These are phyloP conservation scores for Aspergillus felis DNA, from an alignment of 2,329 filamentous ascomycete species.

Conservation along the genomic window DNA sequence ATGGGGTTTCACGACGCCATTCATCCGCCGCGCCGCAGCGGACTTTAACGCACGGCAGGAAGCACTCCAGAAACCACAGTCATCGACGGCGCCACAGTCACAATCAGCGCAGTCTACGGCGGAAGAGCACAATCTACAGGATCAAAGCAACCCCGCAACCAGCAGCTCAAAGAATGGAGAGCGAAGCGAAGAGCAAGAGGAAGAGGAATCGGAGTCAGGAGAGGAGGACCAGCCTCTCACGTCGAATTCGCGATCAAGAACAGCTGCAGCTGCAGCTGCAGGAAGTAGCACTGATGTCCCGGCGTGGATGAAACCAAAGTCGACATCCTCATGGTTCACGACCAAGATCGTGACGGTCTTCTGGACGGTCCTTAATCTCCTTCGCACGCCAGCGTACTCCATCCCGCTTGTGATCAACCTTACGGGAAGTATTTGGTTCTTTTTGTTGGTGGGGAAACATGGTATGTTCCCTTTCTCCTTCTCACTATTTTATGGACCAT, in stretches of 20 bases:
- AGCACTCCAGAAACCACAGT: conserved; percentile 13
- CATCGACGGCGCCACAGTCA: conserved; percentile 4
- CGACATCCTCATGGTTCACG: conserved; percentile 53
- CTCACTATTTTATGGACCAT: too few relatives aligned
- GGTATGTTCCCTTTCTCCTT: conserved; percentile 57
- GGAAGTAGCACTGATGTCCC: conserved; percentile 1
- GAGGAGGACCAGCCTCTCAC: not conserved
- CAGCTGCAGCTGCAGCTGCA: not conserved
- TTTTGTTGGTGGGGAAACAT: conserved; percentile 85
- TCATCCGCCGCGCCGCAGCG: conserved; percentile 82
- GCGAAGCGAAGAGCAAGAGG: not conserved
- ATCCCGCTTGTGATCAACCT: conserved; percentile 81
- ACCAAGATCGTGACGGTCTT: conserved; percentile 61
- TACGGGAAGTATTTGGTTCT: conserved; percentile 95
- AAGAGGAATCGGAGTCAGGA: not conserved
- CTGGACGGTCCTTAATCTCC: conserved; percentile 72
- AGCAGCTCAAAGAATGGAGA: not conserved
- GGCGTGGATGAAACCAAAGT: conserved; percentile 27
- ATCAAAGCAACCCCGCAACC: not conserved
- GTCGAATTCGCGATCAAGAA: not conserved
- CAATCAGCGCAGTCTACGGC: not conserved
- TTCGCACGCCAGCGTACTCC: conserved; percentile 78
- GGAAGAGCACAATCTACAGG: not conserved
- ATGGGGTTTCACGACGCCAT: conserved; percentile 89
- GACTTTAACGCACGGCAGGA: conserved; percentile 61